Conservation (phyloP, 2,329 filamentous ascomycete genomes). For the Neonectria hederae region DNA sequence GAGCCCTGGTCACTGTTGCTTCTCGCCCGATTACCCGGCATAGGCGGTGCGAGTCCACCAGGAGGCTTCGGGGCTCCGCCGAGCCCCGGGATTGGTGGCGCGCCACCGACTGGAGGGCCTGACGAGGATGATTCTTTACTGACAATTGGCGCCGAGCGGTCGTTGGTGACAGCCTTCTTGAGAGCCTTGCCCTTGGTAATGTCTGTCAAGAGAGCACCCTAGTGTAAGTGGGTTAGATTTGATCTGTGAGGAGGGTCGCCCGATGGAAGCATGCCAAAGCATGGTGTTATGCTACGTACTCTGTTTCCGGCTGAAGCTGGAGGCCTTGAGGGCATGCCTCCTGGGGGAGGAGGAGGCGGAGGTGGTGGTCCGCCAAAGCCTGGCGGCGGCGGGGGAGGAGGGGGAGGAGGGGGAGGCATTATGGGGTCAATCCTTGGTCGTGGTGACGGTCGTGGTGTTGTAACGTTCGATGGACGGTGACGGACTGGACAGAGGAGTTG, state of each 20-base stretch:
- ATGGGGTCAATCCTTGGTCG: conserved; percentile 14
- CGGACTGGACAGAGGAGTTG: conserved; percentile 17
- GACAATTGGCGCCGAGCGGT: conserved; percentile 84
- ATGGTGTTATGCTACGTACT: conserved; percentile 59
- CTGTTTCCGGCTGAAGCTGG: conserved; percentile 62
- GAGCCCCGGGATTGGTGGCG: conserved; percentile 80
- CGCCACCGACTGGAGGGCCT: conserved; percentile 73
- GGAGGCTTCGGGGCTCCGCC: conserved; percentile 59
- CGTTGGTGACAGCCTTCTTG: conserved; percentile 90
- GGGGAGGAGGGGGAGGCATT: conserved; percentile 68
- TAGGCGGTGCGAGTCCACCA: conserved; percentile 75
- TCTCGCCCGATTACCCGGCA: conserved; percentile 75
- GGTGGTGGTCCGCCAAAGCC: conserved; percentile 72
- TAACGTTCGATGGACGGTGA: conserved; percentile 27
- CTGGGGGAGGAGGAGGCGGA: conserved; percentile 66
- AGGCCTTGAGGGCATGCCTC: conserved; percentile 66
- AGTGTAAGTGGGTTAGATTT: conserved; percentile 26
- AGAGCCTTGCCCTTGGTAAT: conserved; percentile 83
- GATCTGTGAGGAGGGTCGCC: background rate
- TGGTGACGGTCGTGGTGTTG: conserved; percentile 24
- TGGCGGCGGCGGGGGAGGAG: conserved; percentile 74
- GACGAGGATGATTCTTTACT: conserved; percentile 49
- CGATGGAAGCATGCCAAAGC: background rate
- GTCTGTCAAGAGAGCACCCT: conserved; percentile 89
- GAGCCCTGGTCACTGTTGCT: conserved; percentile 83